Conservation (phyloP, 176 grass and related monocot genomes). For the Carex parvula region DNA sequence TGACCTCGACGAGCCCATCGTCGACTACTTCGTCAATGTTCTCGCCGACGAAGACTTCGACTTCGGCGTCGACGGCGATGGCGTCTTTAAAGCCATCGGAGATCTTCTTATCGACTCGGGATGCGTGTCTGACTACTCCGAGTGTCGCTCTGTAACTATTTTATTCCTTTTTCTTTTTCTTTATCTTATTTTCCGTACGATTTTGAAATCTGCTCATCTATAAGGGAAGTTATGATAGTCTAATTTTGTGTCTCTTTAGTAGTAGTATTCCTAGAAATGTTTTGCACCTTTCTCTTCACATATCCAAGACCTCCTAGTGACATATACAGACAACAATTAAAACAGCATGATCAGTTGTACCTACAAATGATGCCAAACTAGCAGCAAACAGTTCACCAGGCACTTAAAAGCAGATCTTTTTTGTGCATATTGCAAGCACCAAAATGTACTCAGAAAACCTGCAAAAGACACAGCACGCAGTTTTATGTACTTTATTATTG, state of each 20-base stretch:
- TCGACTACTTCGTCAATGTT: conserved; percentile 93
- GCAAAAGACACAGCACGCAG: neutral
- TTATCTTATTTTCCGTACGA: neutral
- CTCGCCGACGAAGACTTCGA: conserved; percentile 98
- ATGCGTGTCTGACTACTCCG: conserved; percentile 54
- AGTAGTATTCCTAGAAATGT: neutral
- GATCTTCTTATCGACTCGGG: conserved; percentile 79
- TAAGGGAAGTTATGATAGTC: neutral
- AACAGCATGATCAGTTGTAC: neutral
- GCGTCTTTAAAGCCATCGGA: conserved; percentile 72
- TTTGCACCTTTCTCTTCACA: neutral
- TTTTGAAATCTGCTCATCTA: neutral
- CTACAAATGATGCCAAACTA: neutral
- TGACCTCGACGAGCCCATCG: conserved; percentile 80
- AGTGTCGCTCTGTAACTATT: conserved; percentile 55
- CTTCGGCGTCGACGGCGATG: conserved; percentile 75
- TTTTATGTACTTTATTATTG: neutral
- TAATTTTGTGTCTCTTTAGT: neutral
- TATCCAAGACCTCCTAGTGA: neutral
- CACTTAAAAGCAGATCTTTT: neutral
- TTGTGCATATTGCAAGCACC: neutral
- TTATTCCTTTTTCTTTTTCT: neutral
- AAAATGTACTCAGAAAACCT: neutral
- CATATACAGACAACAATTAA: neutral
- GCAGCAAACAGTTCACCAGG: neutral